These are phyloP conservation scores for Sugiyamaella floridensis DNA, from an alignment of 805 yeast species.

Conservation along the genomic window DNA sequence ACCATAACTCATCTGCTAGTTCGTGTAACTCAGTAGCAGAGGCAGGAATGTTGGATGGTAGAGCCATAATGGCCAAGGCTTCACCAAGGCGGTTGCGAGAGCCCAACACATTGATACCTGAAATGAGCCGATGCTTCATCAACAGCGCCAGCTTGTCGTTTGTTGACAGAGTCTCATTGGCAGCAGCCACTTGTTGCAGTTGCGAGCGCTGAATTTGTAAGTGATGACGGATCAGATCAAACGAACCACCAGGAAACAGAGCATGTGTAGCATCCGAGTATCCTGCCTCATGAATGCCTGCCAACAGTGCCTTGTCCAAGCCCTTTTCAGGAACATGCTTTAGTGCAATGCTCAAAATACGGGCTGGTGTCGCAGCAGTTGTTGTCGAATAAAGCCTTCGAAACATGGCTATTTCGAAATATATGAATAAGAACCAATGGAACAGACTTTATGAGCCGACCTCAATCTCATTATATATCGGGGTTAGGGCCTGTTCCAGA, in stretches of 20 bases:
- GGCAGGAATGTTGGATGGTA: conserved; percentile 52
- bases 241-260: conserved; percentile 38
- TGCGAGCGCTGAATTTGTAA: conserved; percentile 35
- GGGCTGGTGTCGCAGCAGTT: conserved; percentile 17
- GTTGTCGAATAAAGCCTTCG: conserved; percentile 3
- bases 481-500: no score
- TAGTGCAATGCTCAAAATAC: conserved; percentile 36
- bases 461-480: not conserved
- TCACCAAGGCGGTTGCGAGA: conserved; percentile 22
- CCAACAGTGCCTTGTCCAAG: conserved; percentile 43
- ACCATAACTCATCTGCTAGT: conserved; percentile 77
- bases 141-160: conserved; percentile 35
- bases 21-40: conserved; percentile 65
- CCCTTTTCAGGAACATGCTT: conserved; percentile 45
- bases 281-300: conserved; percentile 43
- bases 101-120: conserved; percentile 32
- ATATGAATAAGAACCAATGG: not conserved
- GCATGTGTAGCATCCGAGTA: conserved; percentile 47
- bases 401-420: not conserved
- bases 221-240: conserved; percentile 52
- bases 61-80: conserved; percentile 54
- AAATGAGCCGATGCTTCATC: conserved; percentile 39
- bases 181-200: conserved; percentile 28
- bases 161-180: conserved; percentile 14
- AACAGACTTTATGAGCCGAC: no score